Base-by-base conservation (phyloP, 2,329 filamentous ascomycete genomes). In the Fusarium hainanense region DNA sequence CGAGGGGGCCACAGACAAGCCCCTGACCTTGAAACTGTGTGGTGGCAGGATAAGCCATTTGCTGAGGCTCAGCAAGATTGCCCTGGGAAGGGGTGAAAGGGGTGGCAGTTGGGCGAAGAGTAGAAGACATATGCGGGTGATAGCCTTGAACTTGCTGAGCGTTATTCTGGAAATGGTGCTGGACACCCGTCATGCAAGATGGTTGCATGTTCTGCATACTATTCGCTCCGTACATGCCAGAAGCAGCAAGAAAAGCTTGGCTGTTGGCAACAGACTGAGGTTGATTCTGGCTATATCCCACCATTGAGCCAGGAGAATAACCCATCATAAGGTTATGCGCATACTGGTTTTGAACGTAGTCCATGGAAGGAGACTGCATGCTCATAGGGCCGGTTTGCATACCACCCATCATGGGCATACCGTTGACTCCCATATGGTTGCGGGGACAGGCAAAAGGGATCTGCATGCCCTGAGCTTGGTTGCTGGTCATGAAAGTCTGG, bases 51-150 rank as follows among this genome's bases (percentile, higher is more conserved):
- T 18, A 14, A 14, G 13, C 21, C 23, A 27, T 12, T 28, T 8
- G 27, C 43, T 61, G 32, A 50, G 54, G 60, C 25, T 54, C 27
- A 28, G n/a, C 7, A 30, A 28, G 11, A 30, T 12, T 37, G 16
- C 21, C 34, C 57, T 54, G 57, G 18, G 13, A 10, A 6, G 57
- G 63, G 16, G 37, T 37, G 21, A 56, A 63, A 23, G 51, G 9
- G 4, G 42, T 3, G 1, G 63, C 47, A 48, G 37, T 37, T 28
- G 48, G 28, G 11, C 37, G 27, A 28, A 59, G 54, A 21, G 18
- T 6, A 9, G 21, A 6, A 10, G 28, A 4, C 28, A 10, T 34
- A 23, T 47, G 40, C 42, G 46, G 18, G 18, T 18, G 12, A 21
- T 49, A 49, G 18, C 25, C 14, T 20, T 67, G 63, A 32, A n/a